Evolutionary conservation across 495 filamentous ascomycete genomes (phyloP).

Genomic region (Pyronema omphalodes): DNA sequence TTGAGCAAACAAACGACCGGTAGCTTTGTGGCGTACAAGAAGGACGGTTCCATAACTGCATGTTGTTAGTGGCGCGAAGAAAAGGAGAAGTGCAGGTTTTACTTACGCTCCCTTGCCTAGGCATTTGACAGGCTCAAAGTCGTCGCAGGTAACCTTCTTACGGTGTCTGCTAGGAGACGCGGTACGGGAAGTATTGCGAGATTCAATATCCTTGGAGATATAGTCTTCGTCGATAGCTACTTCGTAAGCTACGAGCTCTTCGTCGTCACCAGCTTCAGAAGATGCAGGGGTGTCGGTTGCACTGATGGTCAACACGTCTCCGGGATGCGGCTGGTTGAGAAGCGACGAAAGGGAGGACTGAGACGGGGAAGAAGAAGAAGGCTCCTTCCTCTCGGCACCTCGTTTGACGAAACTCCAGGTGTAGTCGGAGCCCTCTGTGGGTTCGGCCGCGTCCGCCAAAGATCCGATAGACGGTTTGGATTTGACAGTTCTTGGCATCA

Average conservation of each 20-base stretch:
- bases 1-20: slow-evolving; percentile 83
- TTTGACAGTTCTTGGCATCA: neutral
- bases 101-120: slow-evolving; percentile 68
- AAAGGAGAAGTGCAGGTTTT: neutral
- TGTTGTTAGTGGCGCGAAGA: slow-evolving; percentile 2
- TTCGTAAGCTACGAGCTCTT: slow-evolving; percentile 65
- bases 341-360: slow-evolving; percentile 11
- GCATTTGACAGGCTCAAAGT: slow-evolving; percentile 86
- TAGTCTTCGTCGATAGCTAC: slow-evolving; percentile 79
- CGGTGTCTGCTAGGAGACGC: neutral
- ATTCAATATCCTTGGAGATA: slow-evolving; percentile 46
- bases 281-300: slow-evolving; percentile 33
- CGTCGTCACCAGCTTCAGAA: slow-evolving; percentile 38
- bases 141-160: slow-evolving; percentile 75
- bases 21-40: slow-evolving; percentile 70
- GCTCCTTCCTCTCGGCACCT: neutral
- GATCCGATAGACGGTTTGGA: neutral
- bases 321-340: slow-evolving; percentile 17
- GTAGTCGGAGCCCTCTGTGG: neutral
- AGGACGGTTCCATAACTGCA: slow-evolving; percentile 64
- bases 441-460: neutral
- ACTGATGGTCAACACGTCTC: slow-evolving; percentile 11
- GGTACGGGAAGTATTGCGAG: slow-evolving; percentile 21
- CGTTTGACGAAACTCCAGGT: slow-evolving; percentile 3
- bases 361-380: slow-evolving; percentile 10